Evolutionary conservation across 2,329 filamentous ascomycete species (phyloP), one percentile per base, ranked within the genome.

Genomic region (Ceratocystis papillata): DNA sequence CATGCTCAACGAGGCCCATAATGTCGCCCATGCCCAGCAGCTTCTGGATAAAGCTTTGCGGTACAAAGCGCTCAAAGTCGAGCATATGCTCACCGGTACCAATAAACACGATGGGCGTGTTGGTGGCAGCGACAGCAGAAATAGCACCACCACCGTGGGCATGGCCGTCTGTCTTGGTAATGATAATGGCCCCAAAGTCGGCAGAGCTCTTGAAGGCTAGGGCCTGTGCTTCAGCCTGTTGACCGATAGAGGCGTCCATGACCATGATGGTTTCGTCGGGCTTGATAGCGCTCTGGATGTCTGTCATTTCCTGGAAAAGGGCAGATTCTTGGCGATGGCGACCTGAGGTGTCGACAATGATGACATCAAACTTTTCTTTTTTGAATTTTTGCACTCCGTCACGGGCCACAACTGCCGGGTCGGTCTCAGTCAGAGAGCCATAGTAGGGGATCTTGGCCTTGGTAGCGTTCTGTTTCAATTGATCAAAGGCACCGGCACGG

Each of bases 391-490:
- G 91, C 41, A 99, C 94, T 77, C 94, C 94, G 71, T 96, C 92
- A n/a, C 86, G 84, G 0, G 94, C 93, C 20, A 99, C 94, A 5
- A 91, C 87, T 0, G 93, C 91, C 0, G 94, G 94, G 73, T 99
- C 94, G 6, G 92, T 96, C 78, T 99, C 91, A 2, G 93, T 99
- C 70, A 99, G 80, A 67, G 90, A 96, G 72, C 94, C 94, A 75
- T 95, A 99, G 81, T 99, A 99, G 8, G 94, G 94, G 64, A 99
- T 97, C 79, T 97, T 97, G 63, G 94, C 94, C 76, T 97, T 99
- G 44, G 91, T 97, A 1, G 94, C 94, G 75, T 99, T 99, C 78
- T 99, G 94, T 79, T 97, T 97, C 75, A 99, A 77, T 79, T 99
- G 94, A 74, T 99, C 94, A 71, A 99, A 99, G 53, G 94, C 94